phyloP scores from a whole-genome alignment of 2,329 filamentous ascomycete species.

The Celoporthe dispersa region DNA sequence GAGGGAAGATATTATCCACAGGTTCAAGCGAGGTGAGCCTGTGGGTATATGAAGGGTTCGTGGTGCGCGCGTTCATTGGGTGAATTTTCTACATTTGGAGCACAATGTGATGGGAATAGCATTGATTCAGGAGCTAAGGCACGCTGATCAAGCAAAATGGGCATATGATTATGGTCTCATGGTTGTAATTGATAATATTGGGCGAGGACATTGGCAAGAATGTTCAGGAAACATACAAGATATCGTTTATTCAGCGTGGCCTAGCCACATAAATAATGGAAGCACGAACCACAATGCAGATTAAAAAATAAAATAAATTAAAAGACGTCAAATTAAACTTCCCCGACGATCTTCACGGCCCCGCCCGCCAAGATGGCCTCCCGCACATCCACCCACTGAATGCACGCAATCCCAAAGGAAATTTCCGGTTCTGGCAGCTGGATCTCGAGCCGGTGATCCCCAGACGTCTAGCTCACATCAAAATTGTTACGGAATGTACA shows the following conservation, averaged over 20 bases:
- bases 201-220: too few species aligned
- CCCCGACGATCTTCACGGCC: background rate
- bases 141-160: too few species aligned
- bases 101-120: background rate
- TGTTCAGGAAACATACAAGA: too few species aligned
- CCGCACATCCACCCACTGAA: background rate
- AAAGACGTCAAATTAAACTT: slow-evolving; percentile 4
- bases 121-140: too few species aligned
- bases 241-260: background rate
- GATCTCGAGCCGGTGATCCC: slow-evolving; percentile 4
- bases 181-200: too few species aligned
- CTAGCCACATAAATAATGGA: background rate
- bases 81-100: background rate
- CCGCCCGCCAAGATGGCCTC: background rate
- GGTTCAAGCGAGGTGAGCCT: background rate
- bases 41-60: background rate
- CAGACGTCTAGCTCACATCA: background rate
- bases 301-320: background rate
- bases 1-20: background rate
- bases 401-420: background rate
- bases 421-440: background rate
- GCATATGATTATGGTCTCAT: too few species aligned
- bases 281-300: background rate
- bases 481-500: background rate
- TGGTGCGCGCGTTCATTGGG: background rate